A percentile compares a stretch with the other conserved stretches of the same genome.
phyloP scores from a whole-genome alignment of 2,329 filamentous ascomycete genomes.

The Cladophialophora immunda region DNA sequence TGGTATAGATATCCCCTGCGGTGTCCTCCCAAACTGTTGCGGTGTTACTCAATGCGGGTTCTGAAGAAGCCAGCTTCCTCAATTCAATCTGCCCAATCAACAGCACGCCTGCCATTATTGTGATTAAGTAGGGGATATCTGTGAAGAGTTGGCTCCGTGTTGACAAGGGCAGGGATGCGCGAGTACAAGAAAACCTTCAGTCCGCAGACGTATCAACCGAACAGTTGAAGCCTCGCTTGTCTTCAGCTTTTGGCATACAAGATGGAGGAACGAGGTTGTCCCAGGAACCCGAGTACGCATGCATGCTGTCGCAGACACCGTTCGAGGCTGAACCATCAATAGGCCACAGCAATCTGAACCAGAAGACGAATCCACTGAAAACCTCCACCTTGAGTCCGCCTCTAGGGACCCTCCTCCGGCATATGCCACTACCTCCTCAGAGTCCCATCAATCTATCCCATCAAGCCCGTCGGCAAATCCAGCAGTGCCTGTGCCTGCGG shows the following conservation, averaged over 20 bases:
- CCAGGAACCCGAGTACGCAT: constrained; percentile 23
- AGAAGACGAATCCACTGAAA: constrained; percentile 1
- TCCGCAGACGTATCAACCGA: constrained; percentile 65
- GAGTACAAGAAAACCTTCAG: constrained; percentile 78
- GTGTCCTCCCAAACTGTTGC: constrained; percentile 68
- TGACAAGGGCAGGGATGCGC: constrained; percentile 67
- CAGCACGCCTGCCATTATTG: constrained; percentile 77
- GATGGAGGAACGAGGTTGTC: not conserved
- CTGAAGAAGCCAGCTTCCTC: constrained; percentile 82
- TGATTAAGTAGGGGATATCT: constrained; percentile 70
- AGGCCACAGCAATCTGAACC: constrained; percentile 1
- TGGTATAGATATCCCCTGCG: constrained; percentile 49
- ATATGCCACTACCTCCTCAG: not conserved
- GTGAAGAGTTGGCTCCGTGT: constrained; percentile 5
- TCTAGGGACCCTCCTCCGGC: constrained; percentile 19
- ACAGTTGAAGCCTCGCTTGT: constrained; percentile 70
- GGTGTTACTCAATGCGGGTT: constrained; percentile 75
- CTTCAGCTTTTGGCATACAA: constrained; percentile 50
- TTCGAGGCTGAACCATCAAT: not conserved
- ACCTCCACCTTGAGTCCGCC: constrained; percentile 35
- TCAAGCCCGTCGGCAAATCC: not conserved
- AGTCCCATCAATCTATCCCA: not conserved
- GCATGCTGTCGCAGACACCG: not conserved
- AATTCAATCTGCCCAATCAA: constrained; percentile 83
- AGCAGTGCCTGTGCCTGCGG: not conserved